Evolutionary conservation across 345 rosid genomes (phyloP).

Genomic region (Linum tenue): DNA sequence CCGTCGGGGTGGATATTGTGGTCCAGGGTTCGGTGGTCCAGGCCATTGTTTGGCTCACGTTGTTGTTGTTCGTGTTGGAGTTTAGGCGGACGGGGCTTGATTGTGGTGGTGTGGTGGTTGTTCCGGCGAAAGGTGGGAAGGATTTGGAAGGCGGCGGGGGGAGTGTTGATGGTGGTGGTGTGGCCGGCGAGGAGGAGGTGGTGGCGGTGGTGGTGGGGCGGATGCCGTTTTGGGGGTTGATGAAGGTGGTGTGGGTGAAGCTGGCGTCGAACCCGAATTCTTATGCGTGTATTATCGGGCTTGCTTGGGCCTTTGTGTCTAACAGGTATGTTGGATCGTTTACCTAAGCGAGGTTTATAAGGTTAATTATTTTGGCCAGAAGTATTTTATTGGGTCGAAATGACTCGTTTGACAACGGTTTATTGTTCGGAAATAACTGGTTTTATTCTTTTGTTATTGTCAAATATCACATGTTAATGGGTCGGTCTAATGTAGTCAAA

Average conservation of each 20-base stretch:
- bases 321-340: slow-evolving; percentile 41
- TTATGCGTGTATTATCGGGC: slow-evolving; percentile 62
- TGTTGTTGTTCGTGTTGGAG: slow-evolving; percentile 67
- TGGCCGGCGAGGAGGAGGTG: neutral
- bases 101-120: neutral
- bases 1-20: slow-evolving; percentile 56
- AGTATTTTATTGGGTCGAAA: too few species aligned
- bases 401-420: neutral
- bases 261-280: slow-evolving; percentile 57
- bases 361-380: too few species aligned
- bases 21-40: slow-evolving; percentile 65
- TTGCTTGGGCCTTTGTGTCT: slow-evolving; percentile 64
- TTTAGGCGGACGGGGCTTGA: slow-evolving; percentile 30
- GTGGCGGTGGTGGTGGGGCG: neutral
- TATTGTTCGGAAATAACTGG: too few species aligned
- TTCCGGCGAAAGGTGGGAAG: slow-evolving; percentile 14
- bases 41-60: slow-evolving; percentile 60
- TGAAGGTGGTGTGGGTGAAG: slow-evolving; percentile 49
- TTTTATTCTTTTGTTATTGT: neutral
- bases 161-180: neutral
- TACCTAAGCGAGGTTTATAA: too few species aligned
- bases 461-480: too few species aligned
- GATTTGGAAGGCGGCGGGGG: slow-evolving; percentile 27
- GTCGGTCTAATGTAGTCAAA: too few species aligned
- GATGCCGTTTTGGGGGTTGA: slow-evolving; percentile 38